Percentiles rank a stretch among this genome's conserved stretches.
These are phyloP conservation scores for Cenococcum geophilum DNA, from an alignment of 495 filamentous ascomycete genomes.

Conservation along the genomic window DNA sequence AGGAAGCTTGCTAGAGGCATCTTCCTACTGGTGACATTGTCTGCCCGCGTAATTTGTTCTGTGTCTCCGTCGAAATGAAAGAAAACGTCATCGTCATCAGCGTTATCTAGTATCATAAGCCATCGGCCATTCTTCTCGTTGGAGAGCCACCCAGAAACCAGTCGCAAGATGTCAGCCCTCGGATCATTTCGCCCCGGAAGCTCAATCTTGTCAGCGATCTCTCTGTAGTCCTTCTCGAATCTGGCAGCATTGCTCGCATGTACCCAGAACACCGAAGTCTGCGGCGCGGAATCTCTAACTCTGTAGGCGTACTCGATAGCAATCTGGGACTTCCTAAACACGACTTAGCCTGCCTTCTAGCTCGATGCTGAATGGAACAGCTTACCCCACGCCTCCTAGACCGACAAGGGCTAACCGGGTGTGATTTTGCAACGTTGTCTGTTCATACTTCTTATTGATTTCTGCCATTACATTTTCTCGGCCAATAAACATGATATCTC, in stretches of 20 bases:
- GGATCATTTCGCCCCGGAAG: background rate
- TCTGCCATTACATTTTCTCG: slow-evolving; percentile 14
- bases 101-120: slow-evolving; percentile 3
- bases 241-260: slow-evolving; percentile 28
- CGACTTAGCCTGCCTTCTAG: slow-evolving; percentile 2
- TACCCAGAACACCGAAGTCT: slow-evolving; percentile 30
- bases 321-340: slow-evolving; percentile 48
- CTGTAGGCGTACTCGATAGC: slow-evolving; percentile 47
- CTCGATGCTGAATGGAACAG: background rate
- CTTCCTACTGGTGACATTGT: no score
- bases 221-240: slow-evolving; percentile 25
- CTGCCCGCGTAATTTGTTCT: no score
- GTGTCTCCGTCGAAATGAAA: background rate
- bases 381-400: slow-evolving; percentile 48
- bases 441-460: background rate
- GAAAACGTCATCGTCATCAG: background rate
- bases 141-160: background rate
- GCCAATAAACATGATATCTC: slow-evolving; percentile 14
- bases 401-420: slow-evolving; percentile 19
- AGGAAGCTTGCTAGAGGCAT: background rate
- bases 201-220: slow-evolving; percentile 20
- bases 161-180: slow-evolving; percentile 1
- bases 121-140: background rate
- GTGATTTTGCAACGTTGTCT: background rate
- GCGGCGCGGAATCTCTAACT: slow-evolving; percentile 26